Evolutionary conservation across 305 asterid species (phyloP).

Genomic region (Salvia sclarea): DNA sequence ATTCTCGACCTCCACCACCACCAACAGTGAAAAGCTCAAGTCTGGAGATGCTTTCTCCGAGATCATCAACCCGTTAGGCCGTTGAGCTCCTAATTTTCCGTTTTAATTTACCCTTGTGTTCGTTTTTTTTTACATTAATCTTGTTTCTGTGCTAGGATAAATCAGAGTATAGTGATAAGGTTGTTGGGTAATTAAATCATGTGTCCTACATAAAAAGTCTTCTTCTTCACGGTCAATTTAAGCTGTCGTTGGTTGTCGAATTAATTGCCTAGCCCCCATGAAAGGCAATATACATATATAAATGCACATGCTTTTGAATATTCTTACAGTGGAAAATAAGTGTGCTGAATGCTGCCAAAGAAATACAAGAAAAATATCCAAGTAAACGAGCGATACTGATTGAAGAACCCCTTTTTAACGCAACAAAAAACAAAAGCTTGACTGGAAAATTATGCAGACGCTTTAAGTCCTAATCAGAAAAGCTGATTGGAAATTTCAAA

Average conservation of each 20-base stretch:
- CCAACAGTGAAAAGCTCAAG: slow-evolving; percentile 27
- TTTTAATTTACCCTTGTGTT: no score
- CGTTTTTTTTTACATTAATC: slow-evolving; percentile 1
- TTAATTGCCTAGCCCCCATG: neutral
- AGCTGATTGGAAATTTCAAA: neutral
- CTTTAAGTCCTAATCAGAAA: slow-evolving; percentile 2
- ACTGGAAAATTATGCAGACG: slow-evolving; percentile 15
- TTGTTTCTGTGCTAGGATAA: neutral
- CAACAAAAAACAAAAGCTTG: neutral
- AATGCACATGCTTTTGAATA: slow-evolving; percentile 1
- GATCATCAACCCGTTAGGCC: slow-evolving; percentile 44
- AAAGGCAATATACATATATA: neutral
- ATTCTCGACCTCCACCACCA: neutral
- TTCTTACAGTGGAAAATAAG: neutral
- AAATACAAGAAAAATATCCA: neutral
- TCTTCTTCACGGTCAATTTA: neutral
- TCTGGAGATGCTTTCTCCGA: slow-evolving; percentile 45
- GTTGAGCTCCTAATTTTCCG: slow-evolving; percentile 19
- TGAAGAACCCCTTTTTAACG: neutral
- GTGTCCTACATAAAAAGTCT: neutral
- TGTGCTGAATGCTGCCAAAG: neutral
- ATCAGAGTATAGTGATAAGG: neutral
- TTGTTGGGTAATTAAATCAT: neutral
- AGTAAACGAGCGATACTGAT: neutral
- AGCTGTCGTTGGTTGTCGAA: slow-evolving; percentile 23